Conservation (phyloP, 305 asterid genomes). For the Fraxinus baroniana region DNA sequence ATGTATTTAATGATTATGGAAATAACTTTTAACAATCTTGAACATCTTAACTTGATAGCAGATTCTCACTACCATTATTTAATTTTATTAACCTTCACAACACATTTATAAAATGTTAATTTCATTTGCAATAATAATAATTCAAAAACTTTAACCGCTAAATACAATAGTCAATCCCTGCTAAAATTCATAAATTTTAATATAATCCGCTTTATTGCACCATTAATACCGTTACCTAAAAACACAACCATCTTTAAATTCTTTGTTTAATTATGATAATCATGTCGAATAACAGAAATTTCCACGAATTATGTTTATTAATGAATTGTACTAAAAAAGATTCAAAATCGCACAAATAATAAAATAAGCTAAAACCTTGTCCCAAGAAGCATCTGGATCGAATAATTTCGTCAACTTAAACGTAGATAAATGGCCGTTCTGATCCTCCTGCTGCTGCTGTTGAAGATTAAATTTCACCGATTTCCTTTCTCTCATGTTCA, state of each 20-base stretch:
- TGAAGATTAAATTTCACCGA: constrained; percentile 49
- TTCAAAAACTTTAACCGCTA: not conserved
- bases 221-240: not conserved
- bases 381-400: constrained; percentile 98
- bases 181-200: not conserved
- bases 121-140: not conserved
- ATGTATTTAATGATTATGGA: not conserved
- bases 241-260: not conserved
- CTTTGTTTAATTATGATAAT: not conserved
- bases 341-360: not conserved
- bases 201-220: not conserved
- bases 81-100: not conserved
- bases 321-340: not conserved
- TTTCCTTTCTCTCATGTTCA: constrained; percentile 74
- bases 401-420: constrained; percentile 69
- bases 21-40: not conserved
- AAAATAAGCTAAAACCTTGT: constrained; percentile 60
- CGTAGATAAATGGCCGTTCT: constrained; percentile 73
- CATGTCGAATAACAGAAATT: not conserved
- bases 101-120: not conserved
- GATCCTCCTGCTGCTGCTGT: constrained; percentile 42
- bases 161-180: not conserved
- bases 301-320: not conserved
- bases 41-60: not conserved
- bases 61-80: not conserved